Conservation (phyloP, 2,329 filamentous ascomycete genomes). For the Aspergillus sp. region DNA sequence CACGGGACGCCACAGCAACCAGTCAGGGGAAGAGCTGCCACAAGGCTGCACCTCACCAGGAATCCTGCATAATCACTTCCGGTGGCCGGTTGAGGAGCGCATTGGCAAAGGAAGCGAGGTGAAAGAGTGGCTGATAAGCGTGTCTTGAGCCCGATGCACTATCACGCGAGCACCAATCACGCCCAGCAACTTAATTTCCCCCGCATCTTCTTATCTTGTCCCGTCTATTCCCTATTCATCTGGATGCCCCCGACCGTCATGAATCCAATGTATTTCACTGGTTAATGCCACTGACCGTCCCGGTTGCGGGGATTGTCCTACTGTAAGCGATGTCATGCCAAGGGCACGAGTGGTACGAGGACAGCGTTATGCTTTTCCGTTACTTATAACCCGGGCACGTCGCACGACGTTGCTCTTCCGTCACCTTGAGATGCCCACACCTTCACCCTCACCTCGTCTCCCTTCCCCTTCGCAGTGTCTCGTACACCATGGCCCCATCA, state of each 20-base stretch:
- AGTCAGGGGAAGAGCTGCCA: not conserved
- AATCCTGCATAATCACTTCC: not conserved
- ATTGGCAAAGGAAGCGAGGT: not conserved
- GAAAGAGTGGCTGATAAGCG: not conserved
- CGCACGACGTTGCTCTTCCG: not conserved
- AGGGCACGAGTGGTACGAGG: not conserved
- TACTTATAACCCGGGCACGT: conserved; percentile 3
- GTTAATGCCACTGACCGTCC: not conserved
- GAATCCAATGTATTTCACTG: not conserved
- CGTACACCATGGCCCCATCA: conserved; percentile 2
- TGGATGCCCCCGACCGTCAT: not conserved
- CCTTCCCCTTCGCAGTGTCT: not conserved
- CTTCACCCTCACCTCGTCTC: not conserved
- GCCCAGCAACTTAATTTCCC: not conserved
- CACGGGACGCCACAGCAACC: not conserved
- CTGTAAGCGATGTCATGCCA: not conserved
- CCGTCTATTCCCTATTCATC: not conserved
- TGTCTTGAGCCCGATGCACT: not conserved
- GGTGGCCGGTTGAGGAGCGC: not conserved
- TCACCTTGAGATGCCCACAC: not conserved
- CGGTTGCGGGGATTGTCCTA: conserved; percentile 3
- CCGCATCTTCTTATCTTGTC: conserved; percentile 5
- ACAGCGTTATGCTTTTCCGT: not conserved
- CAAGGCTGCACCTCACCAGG: not conserved
- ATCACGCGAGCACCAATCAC: not conserved